phyloP scores from a whole-genome alignment of 2,329 filamentous ascomycete genomes.

The Colletotrichum nymphaeae region DNA sequence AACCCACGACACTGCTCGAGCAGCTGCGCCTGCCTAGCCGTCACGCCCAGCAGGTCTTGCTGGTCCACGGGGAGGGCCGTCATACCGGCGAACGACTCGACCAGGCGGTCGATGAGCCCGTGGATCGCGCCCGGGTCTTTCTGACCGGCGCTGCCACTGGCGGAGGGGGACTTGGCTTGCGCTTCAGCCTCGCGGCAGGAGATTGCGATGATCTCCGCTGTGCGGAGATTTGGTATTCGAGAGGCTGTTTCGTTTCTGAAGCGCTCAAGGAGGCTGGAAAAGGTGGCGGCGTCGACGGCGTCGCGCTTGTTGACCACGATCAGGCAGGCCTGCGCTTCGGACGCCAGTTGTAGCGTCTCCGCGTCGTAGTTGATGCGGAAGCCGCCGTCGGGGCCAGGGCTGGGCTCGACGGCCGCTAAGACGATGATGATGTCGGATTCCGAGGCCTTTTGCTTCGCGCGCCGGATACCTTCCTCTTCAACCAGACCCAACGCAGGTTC shows the following conservation, averaged over 20 bases:
- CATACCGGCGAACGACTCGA: slow-evolving; percentile 75
- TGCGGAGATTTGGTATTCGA: slow-evolving; percentile 54
- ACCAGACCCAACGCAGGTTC: slow-evolving; percentile 71
- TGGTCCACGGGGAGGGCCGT: slow-evolving; percentile 78
- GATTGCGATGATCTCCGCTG: slow-evolving; percentile 64
- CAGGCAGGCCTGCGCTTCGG: slow-evolving; percentile 59
- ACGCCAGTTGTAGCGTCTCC: slow-evolving; percentile 67
- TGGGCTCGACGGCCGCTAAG: slow-evolving; percentile 77
- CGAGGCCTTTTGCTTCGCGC: slow-evolving; percentile 83
- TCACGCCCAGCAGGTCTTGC: slow-evolving; percentile 89
- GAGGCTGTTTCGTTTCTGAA: slow-evolving; percentile 53
- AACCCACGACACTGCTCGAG: slow-evolving; percentile 78
- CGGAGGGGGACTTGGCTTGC: slow-evolving; percentile 1
- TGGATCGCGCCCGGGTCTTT: slow-evolving; percentile 75
- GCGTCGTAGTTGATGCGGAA: slow-evolving; percentile 62
- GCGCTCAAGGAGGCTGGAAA: slow-evolving; percentile 50
- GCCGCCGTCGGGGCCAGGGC: slow-evolving; percentile 42
- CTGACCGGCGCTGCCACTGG: neutral
- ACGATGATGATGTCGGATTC: slow-evolving; percentile 89
- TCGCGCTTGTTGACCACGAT: slow-evolving; percentile 75
- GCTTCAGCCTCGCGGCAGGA: slow-evolving; percentile 75
- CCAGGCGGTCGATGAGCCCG: slow-evolving; percentile 73
- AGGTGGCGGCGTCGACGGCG: slow-evolving; percentile 47
- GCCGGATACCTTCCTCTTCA: slow-evolving; percentile 89
- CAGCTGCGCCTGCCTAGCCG: slow-evolving; percentile 87